Evolutionary conservation across 1,284 basidiomycete genomes (phyloP).

Genomic region (Veloboletus limbatus): DNA sequence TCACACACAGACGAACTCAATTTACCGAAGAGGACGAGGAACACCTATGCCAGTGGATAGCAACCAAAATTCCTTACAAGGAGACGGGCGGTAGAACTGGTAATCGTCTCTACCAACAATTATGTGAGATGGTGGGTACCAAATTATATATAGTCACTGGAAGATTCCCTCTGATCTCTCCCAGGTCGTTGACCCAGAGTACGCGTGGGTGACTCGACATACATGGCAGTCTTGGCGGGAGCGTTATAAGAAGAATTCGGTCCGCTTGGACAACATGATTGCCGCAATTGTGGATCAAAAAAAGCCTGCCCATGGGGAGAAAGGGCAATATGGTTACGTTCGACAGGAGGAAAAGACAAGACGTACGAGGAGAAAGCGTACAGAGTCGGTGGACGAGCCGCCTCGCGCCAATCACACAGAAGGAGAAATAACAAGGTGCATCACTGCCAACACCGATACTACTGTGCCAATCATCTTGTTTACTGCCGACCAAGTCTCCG

Average conservation of each 20-base stretch:
- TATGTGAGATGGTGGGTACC: constrained; percentile 46
- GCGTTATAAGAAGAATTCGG: constrained; percentile 76
- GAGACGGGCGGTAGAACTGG: constrained; percentile 75
- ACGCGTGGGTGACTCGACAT: constrained; percentile 74
- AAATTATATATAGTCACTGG: neutral
- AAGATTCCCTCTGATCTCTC: constrained; percentile 8
- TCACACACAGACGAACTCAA: constrained; percentile 56
- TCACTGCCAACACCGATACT: constrained; percentile 17
- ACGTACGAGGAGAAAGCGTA: constrained; percentile 49
- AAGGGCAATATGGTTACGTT: constrained; percentile 75
- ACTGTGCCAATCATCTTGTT: constrained; percentile 28
- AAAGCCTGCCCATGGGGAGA: constrained; percentile 62
- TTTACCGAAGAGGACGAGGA: constrained; percentile 73
- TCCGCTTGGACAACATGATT: constrained; percentile 62
- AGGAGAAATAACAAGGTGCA: constrained; percentile 25
- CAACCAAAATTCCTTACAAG: constrained; percentile 74
- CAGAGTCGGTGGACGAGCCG: constrained; percentile 32
- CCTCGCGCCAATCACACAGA: constrained; percentile 20
- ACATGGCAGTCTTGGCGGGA: constrained; percentile 87
- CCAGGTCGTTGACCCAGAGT: constrained; percentile 59
- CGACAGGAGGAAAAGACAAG: constrained; percentile 67
- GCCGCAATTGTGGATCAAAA: constrained; percentile 62
- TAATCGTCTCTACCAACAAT: constrained; percentile 70
- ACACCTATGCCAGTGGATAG: constrained; percentile 71
- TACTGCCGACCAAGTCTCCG: constrained; percentile 21